Evolutionary conservation across 768 basidiomycete genomes (phyloP), one percentile per base, ranked within the genome.

Genomic region (Mycena sanguinolenta): DNA sequence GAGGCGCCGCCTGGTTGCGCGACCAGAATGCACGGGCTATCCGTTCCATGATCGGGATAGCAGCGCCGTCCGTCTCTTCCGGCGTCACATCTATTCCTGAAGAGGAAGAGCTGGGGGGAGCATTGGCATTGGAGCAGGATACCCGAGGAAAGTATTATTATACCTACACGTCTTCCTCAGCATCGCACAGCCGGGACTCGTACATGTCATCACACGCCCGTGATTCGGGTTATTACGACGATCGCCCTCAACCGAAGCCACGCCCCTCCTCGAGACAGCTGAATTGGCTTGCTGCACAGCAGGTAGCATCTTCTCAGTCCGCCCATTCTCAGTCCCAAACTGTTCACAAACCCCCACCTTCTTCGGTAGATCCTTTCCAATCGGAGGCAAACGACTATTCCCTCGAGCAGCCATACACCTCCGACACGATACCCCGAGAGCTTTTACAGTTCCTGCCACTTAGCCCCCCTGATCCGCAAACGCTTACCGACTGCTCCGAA

Each of bases 401-500:
- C 46, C 72, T 49, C 59, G 75, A 58, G 76, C 77, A 71, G 60
- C 61, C 64, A 13, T 62, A 60, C 50, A 66, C 65, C 71, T 65
- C 75, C 71, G 71, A 62, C 72, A 80, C 79, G 71, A 86, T 87
- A 36, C 84, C 85, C 12, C 80, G 82, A 0, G 89, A 92, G 65
- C 82, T 89, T 1, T 82, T 91, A 17, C 88, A 86, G 44, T 87
- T 84, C 66, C 79, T 88, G 28, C 83, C 83, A 2, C 82, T 85
- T 4, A 75, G 81, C 25, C 82, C 82, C 1, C 87, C 91, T 25
- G 88, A 91, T 12, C 83, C 87, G 6, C 87, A 88, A 28, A 84
- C 86, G 54, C 87, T 94, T 21, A 95, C 95, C 1, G 88, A 90
- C 58, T 98, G 97, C 79, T 96, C 95, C 0, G 88, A 89, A 54